These are phyloP conservation scores for Annulohypoxylon moriforme DNA, from an alignment of 495 filamentous ascomycete genomes.

Conservation along the genomic window DNA sequence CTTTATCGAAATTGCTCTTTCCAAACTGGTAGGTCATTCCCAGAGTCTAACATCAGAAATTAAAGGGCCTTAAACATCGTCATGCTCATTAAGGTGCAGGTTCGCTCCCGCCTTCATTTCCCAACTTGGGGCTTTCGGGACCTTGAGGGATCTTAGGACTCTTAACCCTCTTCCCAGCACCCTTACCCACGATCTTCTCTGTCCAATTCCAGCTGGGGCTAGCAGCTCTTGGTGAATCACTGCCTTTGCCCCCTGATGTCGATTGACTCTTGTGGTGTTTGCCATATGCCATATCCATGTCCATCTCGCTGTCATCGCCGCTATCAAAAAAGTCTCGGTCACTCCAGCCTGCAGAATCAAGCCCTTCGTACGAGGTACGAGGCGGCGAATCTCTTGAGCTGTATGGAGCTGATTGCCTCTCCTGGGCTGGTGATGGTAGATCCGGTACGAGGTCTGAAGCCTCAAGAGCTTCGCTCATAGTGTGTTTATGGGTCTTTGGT, in stretches of 20 bases:
- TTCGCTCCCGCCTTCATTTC: background rate
- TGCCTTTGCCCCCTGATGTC: slow-evolving; percentile 5
- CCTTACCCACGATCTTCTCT: slow-evolving; percentile 66
- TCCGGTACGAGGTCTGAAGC: slow-evolving; percentile 55
- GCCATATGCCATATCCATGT: slow-evolving; percentile 43
- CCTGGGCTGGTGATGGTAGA: slow-evolving; percentile 33
- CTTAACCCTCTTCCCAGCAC: slow-evolving; percentile 44
- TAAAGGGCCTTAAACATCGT: background rate
- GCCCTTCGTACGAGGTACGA: slow-evolving; percentile 47
- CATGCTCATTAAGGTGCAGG: background rate
- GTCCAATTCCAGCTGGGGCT: slow-evolving; percentile 65
- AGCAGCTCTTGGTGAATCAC: slow-evolving; percentile 30
- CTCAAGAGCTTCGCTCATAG: slow-evolving; percentile 54
- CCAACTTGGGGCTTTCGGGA: slow-evolving; percentile 6
- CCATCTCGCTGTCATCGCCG: slow-evolving; percentile 60
- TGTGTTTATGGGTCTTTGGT: slow-evolving; percentile 40
- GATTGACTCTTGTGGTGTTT: slow-evolving; percentile 18
- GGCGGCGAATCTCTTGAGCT: slow-evolving; percentile 43
- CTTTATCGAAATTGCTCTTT: slow-evolving; percentile 6
- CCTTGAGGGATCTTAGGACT: slow-evolving; percentile 4
- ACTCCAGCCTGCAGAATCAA: slow-evolving; percentile 63
- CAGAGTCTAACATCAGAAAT: background rate
- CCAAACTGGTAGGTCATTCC: background rate
- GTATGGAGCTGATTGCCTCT: slow-evolving; percentile 38
- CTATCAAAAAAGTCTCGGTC: slow-evolving; percentile 65